Conservation (phyloP, 2,329 filamentous ascomycete species). For the Helotiales sp. region DNA sequence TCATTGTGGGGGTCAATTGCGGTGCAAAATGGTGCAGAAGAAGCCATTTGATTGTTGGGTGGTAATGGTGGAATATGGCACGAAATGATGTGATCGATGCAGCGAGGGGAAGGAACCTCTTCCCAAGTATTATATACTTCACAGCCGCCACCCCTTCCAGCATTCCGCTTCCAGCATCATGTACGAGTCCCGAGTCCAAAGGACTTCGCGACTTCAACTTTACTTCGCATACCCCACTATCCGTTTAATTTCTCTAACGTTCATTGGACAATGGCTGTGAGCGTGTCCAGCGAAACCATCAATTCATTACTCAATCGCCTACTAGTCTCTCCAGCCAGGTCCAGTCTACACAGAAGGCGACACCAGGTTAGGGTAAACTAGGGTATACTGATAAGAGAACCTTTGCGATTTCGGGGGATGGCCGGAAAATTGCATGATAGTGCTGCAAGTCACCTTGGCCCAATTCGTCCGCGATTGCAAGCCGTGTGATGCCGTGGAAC, state of each 20-base stretch:
- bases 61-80: not conserved
- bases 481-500: too few relatives aligned
- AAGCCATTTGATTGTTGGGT: not conserved
- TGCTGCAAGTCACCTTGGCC: not conserved
- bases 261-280: not conserved
- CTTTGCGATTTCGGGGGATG: not conserved
- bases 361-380: not conserved
- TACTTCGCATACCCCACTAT: not conserved
- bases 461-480: not conserved
- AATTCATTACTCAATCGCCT: not conserved
- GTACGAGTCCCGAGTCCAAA: not conserved
- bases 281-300: not conserved
- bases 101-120: not conserved
- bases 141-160: not conserved
- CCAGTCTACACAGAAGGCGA: not conserved
- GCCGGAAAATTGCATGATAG: not conserved
- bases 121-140: not conserved
- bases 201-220: not conserved
- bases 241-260: not conserved
- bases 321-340: not conserved
- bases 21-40: not conserved
- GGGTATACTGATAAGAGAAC: not conserved
- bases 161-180: too few relatives aligned
- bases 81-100: not conserved
- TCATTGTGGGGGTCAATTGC: not conserved